Evolutionary conservation across 345 rosid genomes (phyloP).

Genomic region (Syzygium grande): DNA sequence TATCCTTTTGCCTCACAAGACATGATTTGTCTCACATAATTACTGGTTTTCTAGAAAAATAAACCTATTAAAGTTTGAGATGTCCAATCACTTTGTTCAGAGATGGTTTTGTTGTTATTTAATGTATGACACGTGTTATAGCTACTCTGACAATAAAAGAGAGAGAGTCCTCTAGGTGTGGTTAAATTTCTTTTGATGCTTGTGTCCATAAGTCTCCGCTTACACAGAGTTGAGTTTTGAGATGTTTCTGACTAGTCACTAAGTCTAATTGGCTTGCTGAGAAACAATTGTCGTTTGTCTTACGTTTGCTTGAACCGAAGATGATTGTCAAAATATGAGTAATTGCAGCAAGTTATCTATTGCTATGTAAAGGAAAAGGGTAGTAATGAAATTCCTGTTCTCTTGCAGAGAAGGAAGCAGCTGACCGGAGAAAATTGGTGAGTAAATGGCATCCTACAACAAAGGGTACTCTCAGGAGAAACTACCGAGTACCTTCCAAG

Average conservation of each 20-base stretch:
- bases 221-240: neutral
- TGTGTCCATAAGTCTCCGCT: neutral
- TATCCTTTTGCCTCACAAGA: neutral
- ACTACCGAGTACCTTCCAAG: conserved; percentile 84
- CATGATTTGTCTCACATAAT: neutral
- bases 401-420: conserved; percentile 48
- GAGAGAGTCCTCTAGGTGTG: neutral
- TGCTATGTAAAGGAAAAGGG: neutral
- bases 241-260: neutral
- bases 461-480: conserved; percentile 80
- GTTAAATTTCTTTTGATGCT: neutral
- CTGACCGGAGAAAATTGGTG: conserved; percentile 66
- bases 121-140: neutral
- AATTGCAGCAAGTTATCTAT: neutral
- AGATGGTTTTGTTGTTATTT: neutral
- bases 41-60: neutral
- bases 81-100: neutral
- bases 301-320: neutral
- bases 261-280: neutral
- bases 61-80: neutral
- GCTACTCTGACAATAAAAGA: neutral
- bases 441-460: conserved; percentile 98
- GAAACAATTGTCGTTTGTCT: neutral
- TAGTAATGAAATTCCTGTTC: neutral
- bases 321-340: neutral